phyloP scores from a whole-genome alignment of 2,329 filamentous ascomycete species.

The Alternaria burnsii region DNA sequence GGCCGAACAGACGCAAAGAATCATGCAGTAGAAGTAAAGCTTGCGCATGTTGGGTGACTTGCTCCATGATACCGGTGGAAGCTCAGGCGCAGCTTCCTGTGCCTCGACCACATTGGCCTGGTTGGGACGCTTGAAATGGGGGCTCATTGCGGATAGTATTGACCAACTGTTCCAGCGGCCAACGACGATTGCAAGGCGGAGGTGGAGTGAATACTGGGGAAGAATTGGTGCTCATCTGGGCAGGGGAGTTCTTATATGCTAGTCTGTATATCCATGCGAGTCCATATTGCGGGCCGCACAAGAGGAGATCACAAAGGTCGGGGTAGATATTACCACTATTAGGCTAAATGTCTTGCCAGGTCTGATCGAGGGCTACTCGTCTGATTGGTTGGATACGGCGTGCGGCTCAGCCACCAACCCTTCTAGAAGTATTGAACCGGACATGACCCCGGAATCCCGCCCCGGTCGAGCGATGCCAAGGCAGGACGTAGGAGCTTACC shows the following conservation, averaged over 20 bases:
- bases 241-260: conserved; percentile 24
- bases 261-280: conserved; percentile 13
- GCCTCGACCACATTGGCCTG: conserved; percentile 23
- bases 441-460: conserved; percentile 17
- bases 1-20: conserved; percentile 64
- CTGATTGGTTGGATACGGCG: conserved; percentile 16
- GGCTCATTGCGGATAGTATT: conserved; percentile 18
- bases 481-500: not conserved
- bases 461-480: not conserved
- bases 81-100: conserved; percentile 19
- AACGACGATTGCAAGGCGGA: conserved; percentile 11
- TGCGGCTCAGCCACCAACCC: conserved; percentile 24
- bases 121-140: conserved; percentile 23
- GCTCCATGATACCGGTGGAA: not conserved
- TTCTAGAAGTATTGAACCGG: conserved; percentile 24
- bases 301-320: conserved; percentile 23
- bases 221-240: conserved; percentile 15
- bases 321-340: conserved; percentile 23
- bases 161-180: conserved; percentile 18
- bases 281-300: conserved; percentile 23
- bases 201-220: conserved; percentile 24
- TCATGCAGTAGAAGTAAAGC: conserved; percentile 62
- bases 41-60: conserved; percentile 47
- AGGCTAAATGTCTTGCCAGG: conserved; percentile 24
- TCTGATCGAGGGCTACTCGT: conserved; percentile 14